A percentile compares a stretch with the other conserved stretches of the same genome.
Conservation (phyloP, 2,329 filamentous ascomycete genomes). For the Fusarium nurragi region DNA sequence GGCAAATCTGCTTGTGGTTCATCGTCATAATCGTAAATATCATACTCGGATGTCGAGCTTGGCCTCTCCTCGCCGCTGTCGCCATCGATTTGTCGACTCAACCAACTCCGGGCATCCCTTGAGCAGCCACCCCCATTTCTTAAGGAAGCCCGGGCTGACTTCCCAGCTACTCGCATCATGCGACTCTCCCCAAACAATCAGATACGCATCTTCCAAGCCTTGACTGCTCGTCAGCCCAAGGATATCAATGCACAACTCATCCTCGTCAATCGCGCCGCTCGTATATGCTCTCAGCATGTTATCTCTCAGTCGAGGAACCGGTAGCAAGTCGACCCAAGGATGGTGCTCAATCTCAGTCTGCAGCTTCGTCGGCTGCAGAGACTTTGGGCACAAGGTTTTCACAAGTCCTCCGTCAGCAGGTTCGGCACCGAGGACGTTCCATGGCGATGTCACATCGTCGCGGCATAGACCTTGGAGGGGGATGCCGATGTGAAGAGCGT, state of each 20-base stretch:
- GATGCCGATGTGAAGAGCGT: constrained; percentile 27
- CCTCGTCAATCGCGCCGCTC: constrained; percentile 30
- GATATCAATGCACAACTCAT: constrained; percentile 37
- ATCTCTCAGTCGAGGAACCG: constrained; percentile 33
- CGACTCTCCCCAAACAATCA: constrained; percentile 61
- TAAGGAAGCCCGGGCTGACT: constrained; percentile 54
- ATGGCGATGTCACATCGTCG: constrained; percentile 37
- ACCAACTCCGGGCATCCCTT: constrained; percentile 51
- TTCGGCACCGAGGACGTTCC: constrained; percentile 13
- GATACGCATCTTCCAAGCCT: constrained; percentile 17
- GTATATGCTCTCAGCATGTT: constrained; percentile 31
- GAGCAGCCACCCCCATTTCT: constrained; percentile 56
- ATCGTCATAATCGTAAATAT: background rate
- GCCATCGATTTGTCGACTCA: constrained; percentile 51
- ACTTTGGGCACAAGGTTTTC: constrained; percentile 13
- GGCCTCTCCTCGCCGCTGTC: constrained; percentile 35
- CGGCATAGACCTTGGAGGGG: constrained; percentile 26
- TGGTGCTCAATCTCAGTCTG: constrained; percentile 33
- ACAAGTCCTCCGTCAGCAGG: background rate
- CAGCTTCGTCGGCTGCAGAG: constrained; percentile 27
- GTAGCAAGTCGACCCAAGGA: constrained; percentile 39
- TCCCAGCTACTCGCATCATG: constrained; percentile 59
- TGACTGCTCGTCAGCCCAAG: constrained; percentile 5
- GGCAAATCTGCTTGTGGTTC: background rate
- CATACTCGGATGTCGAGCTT: constrained; percentile 22